Evolutionary conservation across 129 eudicot genomes (phyloP).

Genomic region (Flaveria robusta): DNA sequence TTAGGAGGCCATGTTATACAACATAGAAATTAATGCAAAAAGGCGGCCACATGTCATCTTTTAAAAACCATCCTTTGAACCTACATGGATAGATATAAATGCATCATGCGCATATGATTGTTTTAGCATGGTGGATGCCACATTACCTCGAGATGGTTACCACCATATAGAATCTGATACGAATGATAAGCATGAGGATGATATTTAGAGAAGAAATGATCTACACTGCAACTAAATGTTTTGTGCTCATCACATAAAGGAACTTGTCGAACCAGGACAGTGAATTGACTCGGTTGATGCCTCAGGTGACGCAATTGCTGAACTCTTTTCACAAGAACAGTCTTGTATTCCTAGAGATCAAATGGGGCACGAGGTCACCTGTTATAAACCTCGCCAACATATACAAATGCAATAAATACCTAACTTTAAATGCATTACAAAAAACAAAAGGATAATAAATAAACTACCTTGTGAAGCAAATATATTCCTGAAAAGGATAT

Average conservation of each 20-base stretch:
- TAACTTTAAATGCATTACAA: neutral
- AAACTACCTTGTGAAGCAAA: slow-evolving; percentile 74
- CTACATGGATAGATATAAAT: neutral
- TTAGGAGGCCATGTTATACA: neutral
- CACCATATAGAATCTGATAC: slow-evolving; percentile 65
- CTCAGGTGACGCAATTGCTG: slow-evolving; percentile 56
- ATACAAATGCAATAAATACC: slow-evolving; percentile 25
- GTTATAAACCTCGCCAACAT: slow-evolving; percentile 39
- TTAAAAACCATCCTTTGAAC: neutral
- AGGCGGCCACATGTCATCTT: neutral
- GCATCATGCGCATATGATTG: neutral
- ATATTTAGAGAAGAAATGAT: slow-evolving; percentile 78
- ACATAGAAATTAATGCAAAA: neutral
- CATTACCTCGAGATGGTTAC: slow-evolving; percentile 57
- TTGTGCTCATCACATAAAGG: slow-evolving; percentile 86
- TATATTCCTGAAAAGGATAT: slow-evolving; percentile 65
- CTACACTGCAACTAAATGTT: slow-evolving; percentile 63
- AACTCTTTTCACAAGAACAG: slow-evolving; percentile 55
- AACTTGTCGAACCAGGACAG: slow-evolving; percentile 81
- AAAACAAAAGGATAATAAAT: neutral
- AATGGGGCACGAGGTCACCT: slow-evolving; percentile 44
- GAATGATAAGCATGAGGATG: slow-evolving; percentile 79
- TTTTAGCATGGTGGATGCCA: neutral
- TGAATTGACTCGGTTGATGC: slow-evolving; percentile 74
- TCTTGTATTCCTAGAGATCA: slow-evolving; percentile 71